phyloP scores from a whole-genome alignment of 352 stramenopile species.

The Phytophthora cryptogea region DNA sequence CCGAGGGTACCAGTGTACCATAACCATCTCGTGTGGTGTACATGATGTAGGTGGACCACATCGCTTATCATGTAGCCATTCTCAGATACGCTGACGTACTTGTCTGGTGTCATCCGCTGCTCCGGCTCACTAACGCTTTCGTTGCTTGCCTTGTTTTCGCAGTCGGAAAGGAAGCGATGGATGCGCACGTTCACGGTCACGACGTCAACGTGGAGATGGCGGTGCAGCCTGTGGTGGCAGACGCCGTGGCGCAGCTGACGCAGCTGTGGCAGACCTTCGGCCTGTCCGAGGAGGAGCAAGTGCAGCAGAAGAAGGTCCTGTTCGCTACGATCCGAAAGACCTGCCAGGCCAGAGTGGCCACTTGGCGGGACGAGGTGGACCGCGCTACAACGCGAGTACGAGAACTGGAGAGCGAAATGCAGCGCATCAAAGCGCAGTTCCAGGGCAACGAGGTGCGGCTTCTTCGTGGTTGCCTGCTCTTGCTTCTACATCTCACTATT shows the following conservation, averaged over 20 bases:
- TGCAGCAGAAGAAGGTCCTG: constrained; percentile 34
- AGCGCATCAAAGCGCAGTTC: constrained; percentile 38
- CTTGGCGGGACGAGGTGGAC: constrained; percentile 24
- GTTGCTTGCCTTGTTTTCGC: constrained; percentile 8
- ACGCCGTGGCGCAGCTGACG: constrained; percentile 28
- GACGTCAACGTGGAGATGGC: constrained; percentile 4
- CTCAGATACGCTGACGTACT: constrained; percentile 19
- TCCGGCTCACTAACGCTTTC: neutral
- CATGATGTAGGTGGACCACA: constrained; percentile 2
- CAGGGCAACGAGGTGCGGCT: constrained; percentile 33
- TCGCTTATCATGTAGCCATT: constrained; percentile 21
- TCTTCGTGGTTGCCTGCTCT: no score
- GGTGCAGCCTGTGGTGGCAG: constrained; percentile 2
- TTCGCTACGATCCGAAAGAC: constrained; percentile 27
- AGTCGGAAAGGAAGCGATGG: neutral
- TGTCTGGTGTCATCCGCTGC: constrained; percentile 19
- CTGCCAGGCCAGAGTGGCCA: constrained; percentile 12
- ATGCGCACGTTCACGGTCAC: neutral
- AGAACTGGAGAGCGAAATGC: constrained; percentile 40
- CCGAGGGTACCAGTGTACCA: neutral
- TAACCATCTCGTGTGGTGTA: constrained; percentile 9
- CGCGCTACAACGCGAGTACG: constrained; percentile 10
- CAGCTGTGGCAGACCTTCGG: constrained; percentile 43
- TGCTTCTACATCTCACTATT: neutral
- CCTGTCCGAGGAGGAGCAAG: constrained; percentile 32